These are phyloP conservation scores for Gonium pectorale DNA, from an alignment of 139 green algal species.

Conservation along the genomic window DNA sequence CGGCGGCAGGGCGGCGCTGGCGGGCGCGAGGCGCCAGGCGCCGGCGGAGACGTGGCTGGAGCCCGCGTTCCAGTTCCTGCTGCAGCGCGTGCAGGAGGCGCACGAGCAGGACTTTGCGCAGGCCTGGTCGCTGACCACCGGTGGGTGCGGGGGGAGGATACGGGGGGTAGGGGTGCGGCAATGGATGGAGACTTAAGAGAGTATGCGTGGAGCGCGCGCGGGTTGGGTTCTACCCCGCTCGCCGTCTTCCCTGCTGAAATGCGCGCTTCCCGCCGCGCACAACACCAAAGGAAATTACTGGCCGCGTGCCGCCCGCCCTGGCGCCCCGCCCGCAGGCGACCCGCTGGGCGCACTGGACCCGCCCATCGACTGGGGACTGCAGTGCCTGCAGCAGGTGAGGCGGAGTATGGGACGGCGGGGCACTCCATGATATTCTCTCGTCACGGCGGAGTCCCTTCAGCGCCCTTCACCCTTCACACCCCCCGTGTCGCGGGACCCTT, in stretches of 20 bases:
- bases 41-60: slow-evolving; percentile 21
- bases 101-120: neutral
- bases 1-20: neutral
- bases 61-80: slow-evolving; percentile 28
- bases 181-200: no score
- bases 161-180: no score
- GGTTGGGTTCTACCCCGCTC: no score
- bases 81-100: neutral
- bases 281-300: no score
- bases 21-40: neutral
- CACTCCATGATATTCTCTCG: no score
- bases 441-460: no score
- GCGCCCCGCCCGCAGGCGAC: neutral
- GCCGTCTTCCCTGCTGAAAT: no score
- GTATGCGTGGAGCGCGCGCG: no score
- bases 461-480: no score
- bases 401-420: neutral
- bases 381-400: slow-evolving; percentile 35
- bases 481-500: no score
- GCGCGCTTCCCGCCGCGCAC: no score
- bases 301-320: neutral
- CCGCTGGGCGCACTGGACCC: slow-evolving; percentile 17
- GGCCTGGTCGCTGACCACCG: slow-evolving; percentile 23
- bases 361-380: slow-evolving; percentile 18
- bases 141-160: neutral